Evolutionary conservation across 441 rosid species (phyloP), one percentile per base, ranked within the genome.

Genomic region (Metrosideros polymorpha): DNA sequence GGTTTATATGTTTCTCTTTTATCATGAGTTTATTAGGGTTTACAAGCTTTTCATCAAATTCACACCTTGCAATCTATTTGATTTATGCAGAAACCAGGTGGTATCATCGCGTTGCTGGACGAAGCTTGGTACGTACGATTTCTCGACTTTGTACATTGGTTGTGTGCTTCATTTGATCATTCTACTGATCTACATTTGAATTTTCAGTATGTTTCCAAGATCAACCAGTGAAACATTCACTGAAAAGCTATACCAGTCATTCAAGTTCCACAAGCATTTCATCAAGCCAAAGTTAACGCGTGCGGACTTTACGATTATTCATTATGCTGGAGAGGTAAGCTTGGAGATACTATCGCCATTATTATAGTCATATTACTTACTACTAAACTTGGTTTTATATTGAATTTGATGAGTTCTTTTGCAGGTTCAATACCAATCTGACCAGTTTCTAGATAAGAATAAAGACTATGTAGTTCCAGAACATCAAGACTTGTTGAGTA

Each of bases 241-340:
- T 6, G 93, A 95, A 87, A 95, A 95, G 93, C 90, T 95, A 79
- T 94, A 93, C 85, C 96, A 93, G 89, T 94, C 93, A 87, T 95
- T 92, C 89, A 95, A 87, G 90, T 92, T 88, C 85, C 91, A 93
- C 87, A 93, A 91, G 87, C 98, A 95, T 84, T 95, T 95, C 91
- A 85, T 91, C 85, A 94, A 90, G 86, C 98, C 96, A 87, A 95
- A 95, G 88, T 84, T 94, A 89, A 87, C 94, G 85, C 95, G 94
- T 42, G 88, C 96, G 19, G 94, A 93, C 82, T 95, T 95, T 86
- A 91, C 95, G 6, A 88, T 95, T 86, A 89, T 89, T 87, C 98
- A 95, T 92, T 95, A 94, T 87, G 98, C 96, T 77, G 98, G 98
- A 87, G 95, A 95, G 90, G 98, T 95, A 83, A 89, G 90, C 29